These are phyloP conservation scores for Zygosaccharomyces kombuchaensis DNA, from an alignment of 805 yeast genomes.

Conservation along the genomic window DNA sequence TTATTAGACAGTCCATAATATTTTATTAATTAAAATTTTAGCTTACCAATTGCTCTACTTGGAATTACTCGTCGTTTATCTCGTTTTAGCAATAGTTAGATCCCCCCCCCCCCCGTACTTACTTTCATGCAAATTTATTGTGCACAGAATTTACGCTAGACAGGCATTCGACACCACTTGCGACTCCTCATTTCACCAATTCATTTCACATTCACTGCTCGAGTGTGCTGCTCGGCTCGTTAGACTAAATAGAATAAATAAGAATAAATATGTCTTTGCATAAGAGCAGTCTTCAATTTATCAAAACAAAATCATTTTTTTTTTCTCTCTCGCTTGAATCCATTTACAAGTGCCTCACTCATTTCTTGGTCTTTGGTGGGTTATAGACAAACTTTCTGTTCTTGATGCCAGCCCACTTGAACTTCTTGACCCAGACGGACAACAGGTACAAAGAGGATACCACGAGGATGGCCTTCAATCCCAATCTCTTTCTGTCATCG, in stretches of 20 bases:
- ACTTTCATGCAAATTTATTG: too few relatives aligned
- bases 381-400: constrained; percentile 88
- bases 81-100: too few relatives aligned
- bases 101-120: too few relatives aligned
- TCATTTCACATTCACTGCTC: not conserved
- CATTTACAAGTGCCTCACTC: constrained; percentile 5
- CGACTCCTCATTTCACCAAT: not conserved
- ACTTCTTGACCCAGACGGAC: constrained; percentile 89
- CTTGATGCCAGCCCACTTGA: constrained; percentile 97
- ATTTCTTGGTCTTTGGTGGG: constrained; percentile 61
- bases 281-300: constrained; percentile 8
- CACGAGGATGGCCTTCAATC: constrained; percentile 85
- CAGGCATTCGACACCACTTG: too few relatives aligned
- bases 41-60: too few relatives aligned
- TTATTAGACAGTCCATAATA: too few relatives aligned
- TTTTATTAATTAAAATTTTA: too few relatives aligned
- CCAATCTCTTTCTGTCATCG: constrained; percentile 95
- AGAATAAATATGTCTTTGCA: constrained; percentile 11
- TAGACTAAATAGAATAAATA: constrained; percentile 8
- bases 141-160: too few relatives aligned
- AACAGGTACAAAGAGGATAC: constrained; percentile 73
- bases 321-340: not conserved
- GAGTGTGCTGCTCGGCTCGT: constrained; percentile 4
- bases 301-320: constrained; percentile 4
- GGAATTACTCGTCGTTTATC: too few relatives aligned